Base-by-base conservation (phyloP, 1,284 basidiomycete genomes). In the Fomitopsis pinicola region DNA sequence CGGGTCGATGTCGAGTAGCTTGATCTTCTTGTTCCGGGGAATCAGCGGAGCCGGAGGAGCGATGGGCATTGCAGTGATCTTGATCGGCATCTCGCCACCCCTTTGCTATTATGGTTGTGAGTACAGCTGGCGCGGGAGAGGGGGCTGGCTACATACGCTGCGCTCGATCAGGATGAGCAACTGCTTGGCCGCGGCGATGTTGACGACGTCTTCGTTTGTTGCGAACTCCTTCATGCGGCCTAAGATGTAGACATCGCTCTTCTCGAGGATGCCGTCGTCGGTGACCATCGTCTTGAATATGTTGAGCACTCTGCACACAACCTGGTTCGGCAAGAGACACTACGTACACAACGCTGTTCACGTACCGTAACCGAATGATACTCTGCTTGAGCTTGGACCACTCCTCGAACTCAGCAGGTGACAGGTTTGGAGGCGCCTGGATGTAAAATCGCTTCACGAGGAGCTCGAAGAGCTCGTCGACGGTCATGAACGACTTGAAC, bases 341-440 rank as follows among this genome's bases (percentile, higher is more conserved):
- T 26, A 2, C 10, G 19, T 14, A 17, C 19, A 46, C 28, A 42
- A 26, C 6, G 14, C 38, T 19, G 6, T 42, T 42, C 42, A 75
- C 86, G 50, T 69, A 95, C 95, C 95, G 85, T 71, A 92, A 85
- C 59, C 92, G 91, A 61, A 98, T 91, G 42, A 95, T 85, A 68
- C 89, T 88, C 72, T 96, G 94, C 79, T 98, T 99, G 72, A 91
- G 80, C 69, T 89, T 88, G 22, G 77, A 84, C 97, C 97, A 99
- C 55, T 94, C 85, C 59, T 88, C 83, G 19, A 83, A 73, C 73
- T 99, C 91, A 1, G 80, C 73, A 0, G 81, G 75, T 5, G 77
- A 81, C 19, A 99, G 73, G 10, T 83, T 87, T 0, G 83, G 79
- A 0, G 97, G 97, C 14, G 91, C 82, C 52, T 85, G 77, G 46